Conservation (phyloP, 176 grass and related monocot species). For the Triticum dicoccoides region DNA sequence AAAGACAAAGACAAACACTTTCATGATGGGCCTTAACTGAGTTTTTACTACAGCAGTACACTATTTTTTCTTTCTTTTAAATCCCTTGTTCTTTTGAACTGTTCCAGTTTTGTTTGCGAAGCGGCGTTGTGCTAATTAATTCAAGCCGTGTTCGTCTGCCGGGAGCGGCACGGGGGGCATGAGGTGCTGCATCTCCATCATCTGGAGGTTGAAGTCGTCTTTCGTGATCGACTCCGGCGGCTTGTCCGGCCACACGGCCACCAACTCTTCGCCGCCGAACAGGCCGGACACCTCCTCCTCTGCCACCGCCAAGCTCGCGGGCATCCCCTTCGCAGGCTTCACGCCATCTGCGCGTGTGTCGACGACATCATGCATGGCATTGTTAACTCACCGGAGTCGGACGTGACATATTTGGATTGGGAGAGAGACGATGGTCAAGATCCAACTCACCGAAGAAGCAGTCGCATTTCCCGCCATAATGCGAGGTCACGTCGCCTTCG, state of each 20-base stretch:
- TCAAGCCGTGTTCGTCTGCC: neutral
- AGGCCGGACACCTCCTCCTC: neutral
- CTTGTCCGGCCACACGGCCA: neutral
- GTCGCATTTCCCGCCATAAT: neutral
- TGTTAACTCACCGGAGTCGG: neutral
- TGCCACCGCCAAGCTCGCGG: neutral
- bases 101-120: neutral
- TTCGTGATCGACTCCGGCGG: constrained; percentile 18
- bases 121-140: neutral
- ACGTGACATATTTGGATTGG: neutral
- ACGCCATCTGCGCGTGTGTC: neutral
- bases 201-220: constrained; percentile 16
- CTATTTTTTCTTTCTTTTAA: neutral
- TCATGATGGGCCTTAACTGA: too few species aligned
- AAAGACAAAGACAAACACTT: too few species aligned
- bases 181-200: constrained; percentile 21
- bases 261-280: neutral
- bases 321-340: neutral
- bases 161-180: constrained; percentile 8
- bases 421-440: neutral
- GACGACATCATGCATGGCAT: neutral
- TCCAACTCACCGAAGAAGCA: neutral
- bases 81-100: neutral
- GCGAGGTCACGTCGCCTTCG: neutral
- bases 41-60: too few species aligned